These are phyloP conservation scores for Fragilaria radians DNA, from an alignment of 108 stramenopile species.

Conservation along the genomic window DNA sequence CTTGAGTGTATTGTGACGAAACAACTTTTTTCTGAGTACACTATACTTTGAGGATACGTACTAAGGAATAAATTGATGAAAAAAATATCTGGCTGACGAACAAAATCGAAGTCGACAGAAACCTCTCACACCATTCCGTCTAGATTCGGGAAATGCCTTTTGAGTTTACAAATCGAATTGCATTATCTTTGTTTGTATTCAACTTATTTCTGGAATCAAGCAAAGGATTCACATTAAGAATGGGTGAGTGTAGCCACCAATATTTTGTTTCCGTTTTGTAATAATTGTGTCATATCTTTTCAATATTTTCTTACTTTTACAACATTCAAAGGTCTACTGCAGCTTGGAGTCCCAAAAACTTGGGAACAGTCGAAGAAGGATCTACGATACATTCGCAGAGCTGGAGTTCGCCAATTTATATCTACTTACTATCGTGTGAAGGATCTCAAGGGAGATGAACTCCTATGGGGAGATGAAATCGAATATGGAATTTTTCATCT, in stretches of 20 bases:
- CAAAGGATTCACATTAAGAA: constrained; percentile 19
- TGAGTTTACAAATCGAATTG: not conserved
- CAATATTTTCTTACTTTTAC: not conserved
- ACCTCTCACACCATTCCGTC: too few relatives aligned
- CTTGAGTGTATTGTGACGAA: too few relatives aligned
- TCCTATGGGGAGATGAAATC: constrained; percentile 98
- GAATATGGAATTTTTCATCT: constrained; percentile 93
- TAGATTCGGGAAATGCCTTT: not conserved
- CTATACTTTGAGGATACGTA: too few relatives aligned
- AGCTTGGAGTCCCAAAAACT: constrained; percentile 88
- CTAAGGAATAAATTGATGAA: too few relatives aligned
- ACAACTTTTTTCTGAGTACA: too few relatives aligned
- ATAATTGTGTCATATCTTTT: not conserved
- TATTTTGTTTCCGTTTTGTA: not conserved
- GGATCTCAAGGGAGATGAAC: constrained; percentile 87
- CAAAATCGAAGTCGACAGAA: too few relatives aligned
- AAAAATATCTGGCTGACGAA: too few relatives aligned
- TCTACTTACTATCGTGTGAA: constrained; percentile 93
- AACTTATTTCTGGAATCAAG: not conserved
- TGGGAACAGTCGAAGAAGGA: constrained; percentile 89
- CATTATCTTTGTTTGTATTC: not conserved
- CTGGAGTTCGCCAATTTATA: constrained; percentile 94
- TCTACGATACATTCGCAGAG: constrained; percentile 81
- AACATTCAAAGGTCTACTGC: constrained; percentile 76
- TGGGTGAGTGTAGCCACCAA: constrained; percentile 18